Evolutionary conservation across 2,329 filamentous ascomycete species (phyloP).

Genomic region (Cladophialophora bantiana): DNA sequence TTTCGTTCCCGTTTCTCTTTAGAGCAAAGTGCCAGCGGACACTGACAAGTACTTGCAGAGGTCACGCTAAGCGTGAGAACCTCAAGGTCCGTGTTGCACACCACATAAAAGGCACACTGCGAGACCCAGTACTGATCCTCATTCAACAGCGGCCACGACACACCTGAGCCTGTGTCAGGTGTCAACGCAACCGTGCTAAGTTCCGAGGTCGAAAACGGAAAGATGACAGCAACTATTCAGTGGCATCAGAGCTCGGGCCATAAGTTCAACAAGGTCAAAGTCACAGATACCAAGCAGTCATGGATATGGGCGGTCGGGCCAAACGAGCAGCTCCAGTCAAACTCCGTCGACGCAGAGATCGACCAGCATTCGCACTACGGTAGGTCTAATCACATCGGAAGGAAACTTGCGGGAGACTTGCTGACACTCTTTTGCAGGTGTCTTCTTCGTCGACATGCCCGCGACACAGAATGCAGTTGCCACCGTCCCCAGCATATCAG

Average conservation of each 20-base stretch:
- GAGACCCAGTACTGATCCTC: constrained; percentile 1
- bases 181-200: constrained; percentile 8
- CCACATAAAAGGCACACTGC: neutral
- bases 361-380: constrained; percentile 28
- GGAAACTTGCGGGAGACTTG: neutral
- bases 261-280: constrained; percentile 14
- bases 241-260: constrained; percentile 13
- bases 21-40: neutral
- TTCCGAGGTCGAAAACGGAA: constrained; percentile 7
- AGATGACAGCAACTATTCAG: constrained; percentile 20
- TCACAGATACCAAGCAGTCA: constrained; percentile 15
- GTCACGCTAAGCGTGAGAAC: constrained; percentile 27
- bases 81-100: constrained; percentile 1
- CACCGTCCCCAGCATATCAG: constrained; percentile 42
- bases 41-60: constrained; percentile 3
- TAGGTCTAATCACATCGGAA: neutral
- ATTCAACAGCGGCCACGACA: constrained; percentile 20
- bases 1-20: neutral
- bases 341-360: constrained; percentile 20
- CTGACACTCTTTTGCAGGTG: constrained; percentile 8
- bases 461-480: constrained; percentile 32
- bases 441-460: constrained; percentile 31
- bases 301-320: constrained; percentile 31
- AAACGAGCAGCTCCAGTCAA: constrained; percentile 12
- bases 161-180: constrained; percentile 9